Conservation (phyloP, 148 eudicot species). For the Silene latifolia region DNA sequence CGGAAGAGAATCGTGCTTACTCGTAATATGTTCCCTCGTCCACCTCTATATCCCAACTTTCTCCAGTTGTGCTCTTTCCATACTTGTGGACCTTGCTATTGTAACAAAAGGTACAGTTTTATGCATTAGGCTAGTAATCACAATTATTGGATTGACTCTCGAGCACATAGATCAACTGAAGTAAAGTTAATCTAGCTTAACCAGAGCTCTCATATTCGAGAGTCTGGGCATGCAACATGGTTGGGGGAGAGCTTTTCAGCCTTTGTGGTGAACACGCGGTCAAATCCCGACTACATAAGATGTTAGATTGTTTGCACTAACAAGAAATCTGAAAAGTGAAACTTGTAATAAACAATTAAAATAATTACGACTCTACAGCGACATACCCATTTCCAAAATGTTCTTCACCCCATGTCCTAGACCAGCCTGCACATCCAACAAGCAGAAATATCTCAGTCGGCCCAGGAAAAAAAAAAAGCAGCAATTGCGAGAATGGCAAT, state of each 20-base stretch:
- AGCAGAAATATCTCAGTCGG: neutral
- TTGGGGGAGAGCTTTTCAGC: too few relatives aligned
- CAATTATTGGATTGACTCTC: neutral
- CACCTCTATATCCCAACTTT: conserved; percentile 93
- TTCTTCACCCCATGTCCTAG: conserved; percentile 99
- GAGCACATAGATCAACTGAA: neutral
- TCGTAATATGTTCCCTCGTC: conserved; percentile 91
- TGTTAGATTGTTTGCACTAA: too few relatives aligned
- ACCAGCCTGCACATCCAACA: conserved; percentile 61
- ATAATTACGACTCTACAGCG: neutral
- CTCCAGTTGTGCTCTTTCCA: conserved; percentile 95
- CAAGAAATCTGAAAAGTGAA: neutral
- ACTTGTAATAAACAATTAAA: neutral
- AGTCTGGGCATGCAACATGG: too few relatives aligned
- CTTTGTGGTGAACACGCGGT: too few relatives aligned
- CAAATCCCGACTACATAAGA: too few relatives aligned
- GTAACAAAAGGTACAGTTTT: conserved; percentile 19
- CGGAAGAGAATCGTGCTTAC: conserved; percentile 42
- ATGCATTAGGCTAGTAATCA: neutral
- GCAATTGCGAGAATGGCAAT: too few relatives aligned
- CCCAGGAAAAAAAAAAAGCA: too few relatives aligned
- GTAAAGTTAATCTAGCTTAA: too few relatives aligned
- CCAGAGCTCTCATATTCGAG: too few relatives aligned
- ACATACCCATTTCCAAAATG: conserved; percentile 97
- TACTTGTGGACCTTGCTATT: conserved; percentile 85